Evolutionary conservation across 2,329 filamentous ascomycete species (phyloP).

Genomic region (Botryotinia globosa): DNA sequence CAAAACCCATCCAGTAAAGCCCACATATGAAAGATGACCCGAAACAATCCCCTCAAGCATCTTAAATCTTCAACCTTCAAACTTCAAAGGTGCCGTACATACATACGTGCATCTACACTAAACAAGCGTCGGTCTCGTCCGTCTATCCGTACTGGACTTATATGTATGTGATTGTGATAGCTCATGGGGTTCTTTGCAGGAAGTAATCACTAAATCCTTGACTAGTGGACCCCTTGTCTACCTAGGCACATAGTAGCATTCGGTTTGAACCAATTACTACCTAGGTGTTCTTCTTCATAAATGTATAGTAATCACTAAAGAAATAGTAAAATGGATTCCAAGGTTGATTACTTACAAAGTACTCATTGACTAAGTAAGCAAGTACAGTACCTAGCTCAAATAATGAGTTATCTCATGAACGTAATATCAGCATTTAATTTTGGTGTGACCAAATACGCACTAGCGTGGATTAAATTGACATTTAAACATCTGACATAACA

Average conservation of each 20-base stretch:
- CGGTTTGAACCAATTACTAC: not conserved
- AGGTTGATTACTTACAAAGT: too few species aligned
- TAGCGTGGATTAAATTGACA: not conserved
- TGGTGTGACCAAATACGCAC: not conserved
- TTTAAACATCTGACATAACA: not conserved
- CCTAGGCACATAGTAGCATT: too few species aligned
- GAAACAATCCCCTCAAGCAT: not conserved
- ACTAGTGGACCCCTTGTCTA: not conserved
- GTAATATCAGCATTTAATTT: not conserved
- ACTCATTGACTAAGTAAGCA: not conserved
- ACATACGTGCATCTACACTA: constrained; percentile 10
- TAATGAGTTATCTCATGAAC: not conserved
- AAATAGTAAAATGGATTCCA: not conserved
- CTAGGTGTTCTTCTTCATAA: not conserved
- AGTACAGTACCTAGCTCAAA: not conserved
- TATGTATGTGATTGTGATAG: constrained; percentile 11
- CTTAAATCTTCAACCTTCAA: not conserved
- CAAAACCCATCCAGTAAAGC: not conserved
- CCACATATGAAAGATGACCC: not conserved
- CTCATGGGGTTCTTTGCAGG: not conserved
- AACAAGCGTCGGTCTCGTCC: not conserved
- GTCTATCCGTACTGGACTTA: not conserved
- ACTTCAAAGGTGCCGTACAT: not conserved
- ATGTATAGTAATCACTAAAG: not conserved
- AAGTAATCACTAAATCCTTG: not conserved